Evolutionary conservation across 768 basidiomycete species (phyloP).

Genomic region (Tubosaeta sp.): DNA sequence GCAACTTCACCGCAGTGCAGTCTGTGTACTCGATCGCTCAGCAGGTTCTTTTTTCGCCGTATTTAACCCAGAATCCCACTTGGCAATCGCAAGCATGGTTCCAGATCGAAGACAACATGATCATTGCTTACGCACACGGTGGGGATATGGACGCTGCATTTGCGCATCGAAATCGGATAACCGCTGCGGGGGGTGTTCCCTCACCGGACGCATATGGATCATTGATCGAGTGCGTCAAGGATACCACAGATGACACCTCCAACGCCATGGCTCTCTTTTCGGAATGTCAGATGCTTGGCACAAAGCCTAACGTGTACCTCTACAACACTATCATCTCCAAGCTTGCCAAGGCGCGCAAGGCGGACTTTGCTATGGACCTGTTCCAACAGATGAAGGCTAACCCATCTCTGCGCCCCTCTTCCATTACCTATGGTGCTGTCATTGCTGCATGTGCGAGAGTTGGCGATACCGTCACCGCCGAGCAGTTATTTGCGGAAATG

Average conservation of each 20-base stretch:
- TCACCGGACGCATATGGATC: conserved; percentile 90
- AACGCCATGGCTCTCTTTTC: conserved; percentile 82
- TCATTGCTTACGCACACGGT: conserved; percentile 77
- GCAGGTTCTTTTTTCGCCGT: conserved; percentile 44
- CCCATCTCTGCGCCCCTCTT: conserved; percentile 55
- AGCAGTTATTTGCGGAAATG: conserved; percentile 87
- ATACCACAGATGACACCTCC: conserved; percentile 92
- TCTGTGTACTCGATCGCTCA: conserved; percentile 70
- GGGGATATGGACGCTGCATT: conserved; percentile 80
- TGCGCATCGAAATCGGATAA: conserved; percentile 71
- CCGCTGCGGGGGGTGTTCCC: conserved; percentile 73
- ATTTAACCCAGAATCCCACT: conserved; percentile 36
- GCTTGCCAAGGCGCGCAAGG: conserved; percentile 90
- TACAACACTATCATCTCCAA: conserved; percentile 98
- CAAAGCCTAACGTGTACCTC: conserved; percentile 78
- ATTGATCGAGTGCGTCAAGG: conserved; percentile 80
- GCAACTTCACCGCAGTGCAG: conserved; percentile 56
- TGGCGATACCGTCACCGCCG: conserved; percentile 80
- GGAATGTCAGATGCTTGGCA: conserved; percentile 67
- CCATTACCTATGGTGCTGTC: conserved; percentile 92
- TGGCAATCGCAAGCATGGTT: conserved; percentile 65
- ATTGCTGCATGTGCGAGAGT: conserved; percentile 93
- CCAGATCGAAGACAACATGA: conserved; percentile 82
- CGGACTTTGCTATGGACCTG: conserved; percentile 80
- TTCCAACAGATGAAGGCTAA: conserved; percentile 82